phyloP scores from a whole-genome alignment of 805 yeast genomes.

The Candida coquimbonensis region DNA sequence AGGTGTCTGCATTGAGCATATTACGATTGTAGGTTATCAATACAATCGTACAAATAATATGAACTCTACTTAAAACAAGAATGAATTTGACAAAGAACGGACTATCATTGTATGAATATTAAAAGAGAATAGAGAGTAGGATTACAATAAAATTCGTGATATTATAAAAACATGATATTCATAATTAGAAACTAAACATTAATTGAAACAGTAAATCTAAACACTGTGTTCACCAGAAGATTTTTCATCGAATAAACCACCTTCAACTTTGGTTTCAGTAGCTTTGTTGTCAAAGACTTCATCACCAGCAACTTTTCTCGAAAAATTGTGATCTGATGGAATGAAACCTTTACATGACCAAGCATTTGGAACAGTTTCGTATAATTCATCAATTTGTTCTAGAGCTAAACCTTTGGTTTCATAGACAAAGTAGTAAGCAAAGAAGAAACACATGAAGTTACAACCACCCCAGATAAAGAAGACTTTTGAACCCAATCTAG shows the following conservation, averaged over 20 bases:
- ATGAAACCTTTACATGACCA: constrained; percentile 27
- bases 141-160: no score
- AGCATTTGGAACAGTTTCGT: constrained; percentile 30
- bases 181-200: no score
- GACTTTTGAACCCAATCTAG: constrained; percentile 56
- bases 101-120: no score
- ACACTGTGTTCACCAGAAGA: constrained; percentile 3
- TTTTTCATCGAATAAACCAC: constrained; percentile 6
- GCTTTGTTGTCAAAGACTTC: constrained; percentile 7
- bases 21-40: no score
- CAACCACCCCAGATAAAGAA: constrained; percentile 77
- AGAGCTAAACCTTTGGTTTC: constrained; percentile 64
- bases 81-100: no score
- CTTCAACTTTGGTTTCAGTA: constrained; percentile 3
- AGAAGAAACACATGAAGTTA: constrained; percentile 47
- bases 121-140: no score
- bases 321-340: constrained; percentile 29
- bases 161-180: no score
- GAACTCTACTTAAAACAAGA: no score
- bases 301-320: constrained; percentile 20
- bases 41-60: no score
- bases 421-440: constrained; percentile 48
- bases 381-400: constrained; percentile 62
- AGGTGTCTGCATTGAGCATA: no score
- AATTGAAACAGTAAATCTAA: no score